A percentile compares a stretch with the other conserved stretches of the same genome.
phyloP scores from a whole-genome alignment of 805 yeast genomes.

The Candida orba region DNA sequence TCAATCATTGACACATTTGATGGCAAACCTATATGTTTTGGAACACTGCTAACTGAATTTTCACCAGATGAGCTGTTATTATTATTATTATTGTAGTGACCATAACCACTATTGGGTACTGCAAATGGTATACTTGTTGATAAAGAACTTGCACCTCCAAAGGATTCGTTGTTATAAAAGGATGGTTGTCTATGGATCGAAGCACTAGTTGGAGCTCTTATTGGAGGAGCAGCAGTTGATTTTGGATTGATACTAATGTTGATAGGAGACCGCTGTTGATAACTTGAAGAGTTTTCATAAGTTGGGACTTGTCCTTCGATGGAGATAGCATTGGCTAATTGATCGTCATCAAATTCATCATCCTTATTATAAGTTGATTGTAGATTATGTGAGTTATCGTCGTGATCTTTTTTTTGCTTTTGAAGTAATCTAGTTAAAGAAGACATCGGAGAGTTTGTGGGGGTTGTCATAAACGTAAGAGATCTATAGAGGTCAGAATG shows the following conservation, averaged over 20 bases:
- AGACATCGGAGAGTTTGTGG: conserved; percentile 19
- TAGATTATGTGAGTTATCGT: conserved; percentile 1
- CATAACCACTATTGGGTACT: conserved; percentile 15
- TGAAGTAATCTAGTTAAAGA: conserved; percentile 23
- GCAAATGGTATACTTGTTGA: conserved; percentile 21
- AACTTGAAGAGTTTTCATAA: background rate
- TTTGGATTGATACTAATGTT: conserved; percentile 1
- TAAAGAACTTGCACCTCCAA: conserved; percentile 9
- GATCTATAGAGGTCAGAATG: background rate
- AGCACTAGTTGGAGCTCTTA: conserved; percentile 23
- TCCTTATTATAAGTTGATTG: background rate
- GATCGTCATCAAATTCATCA: conserved; percentile 11
- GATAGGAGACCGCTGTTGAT: conserved; percentile 2
- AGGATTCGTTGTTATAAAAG: conserved; percentile 11
- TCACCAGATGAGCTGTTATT: conserved; percentile 37
- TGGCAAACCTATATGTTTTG: conserved; percentile 31
- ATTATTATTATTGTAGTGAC: conserved; percentile 18
- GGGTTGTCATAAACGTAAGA: background rate
- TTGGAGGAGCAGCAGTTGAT: conserved; percentile 20
- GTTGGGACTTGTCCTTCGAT: conserved; percentile 24
- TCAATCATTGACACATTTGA: conserved; percentile 34
- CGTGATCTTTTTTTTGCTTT: conserved; percentile 15
- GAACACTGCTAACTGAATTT: conserved; percentile 20
- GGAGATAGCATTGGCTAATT: conserved; percentile 20
- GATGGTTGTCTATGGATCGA: conserved; percentile 25